phyloP scores from a whole-genome alignment of 345 rosid species.

The Boechera stricta region DNA sequence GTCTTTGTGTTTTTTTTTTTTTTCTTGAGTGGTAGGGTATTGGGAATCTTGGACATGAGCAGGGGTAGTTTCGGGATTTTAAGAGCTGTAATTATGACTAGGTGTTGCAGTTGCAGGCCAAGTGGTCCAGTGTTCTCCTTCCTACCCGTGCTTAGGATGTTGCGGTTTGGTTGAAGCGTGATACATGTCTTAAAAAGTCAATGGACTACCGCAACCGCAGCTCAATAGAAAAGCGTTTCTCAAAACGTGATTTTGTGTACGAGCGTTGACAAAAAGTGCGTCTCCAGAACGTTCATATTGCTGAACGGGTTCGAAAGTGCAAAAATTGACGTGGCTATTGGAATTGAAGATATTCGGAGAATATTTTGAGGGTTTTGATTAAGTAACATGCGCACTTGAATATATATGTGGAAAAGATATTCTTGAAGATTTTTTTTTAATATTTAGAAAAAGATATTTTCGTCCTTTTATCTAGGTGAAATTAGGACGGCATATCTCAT shows the following conservation, averaged over 20 bases:
- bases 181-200: conserved; percentile 9
- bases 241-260: conserved; percentile 6
- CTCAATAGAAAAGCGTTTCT: not conserved
- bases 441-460: too few relatives aligned
- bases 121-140: conserved; percentile 33
- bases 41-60: conserved; percentile 20
- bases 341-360: too few relatives aligned
- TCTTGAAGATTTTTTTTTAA: too few relatives aligned
- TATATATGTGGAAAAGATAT: too few relatives aligned
- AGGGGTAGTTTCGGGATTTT: conserved; percentile 32
- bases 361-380: too few relatives aligned
- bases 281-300: too few relatives aligned
- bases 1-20: conserved; percentile 2
- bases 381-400: too few relatives aligned
- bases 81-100: not conserved
- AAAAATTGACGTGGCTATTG: too few relatives aligned
- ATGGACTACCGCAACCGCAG: conserved; percentile 2
- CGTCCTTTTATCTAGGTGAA: too few relatives aligned
- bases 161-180: conserved; percentile 36
- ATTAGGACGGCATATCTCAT: too few relatives aligned
- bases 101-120: conserved; percentile 5
- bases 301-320: too few relatives aligned
- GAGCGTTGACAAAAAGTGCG: too few relatives aligned
- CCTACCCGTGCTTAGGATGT: conserved; percentile 35
- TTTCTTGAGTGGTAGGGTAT: conserved; percentile 35